Evolutionary conservation across 1,284 basidiomycete genomes (phyloP).

Genomic region (Peniophora sp.): DNA sequence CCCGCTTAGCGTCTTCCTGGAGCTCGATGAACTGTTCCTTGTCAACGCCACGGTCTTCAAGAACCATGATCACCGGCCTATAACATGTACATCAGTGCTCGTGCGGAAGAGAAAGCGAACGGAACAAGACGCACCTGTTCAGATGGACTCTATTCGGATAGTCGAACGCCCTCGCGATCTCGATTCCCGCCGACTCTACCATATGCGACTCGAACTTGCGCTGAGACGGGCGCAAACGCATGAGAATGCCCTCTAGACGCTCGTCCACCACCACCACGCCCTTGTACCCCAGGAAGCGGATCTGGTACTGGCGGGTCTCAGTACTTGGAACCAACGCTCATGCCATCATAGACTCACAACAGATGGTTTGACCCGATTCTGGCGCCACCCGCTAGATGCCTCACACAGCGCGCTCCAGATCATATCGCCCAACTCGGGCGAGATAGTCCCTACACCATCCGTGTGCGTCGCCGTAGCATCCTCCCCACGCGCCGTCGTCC

Average conservation of each 20-base stretch:
- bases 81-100: background rate
- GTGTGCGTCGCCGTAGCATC: constrained; percentile 33
- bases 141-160: constrained; percentile 47
- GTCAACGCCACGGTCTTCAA: constrained; percentile 38
- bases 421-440: constrained; percentile 38
- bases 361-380: constrained; percentile 34
- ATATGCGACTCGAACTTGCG: constrained; percentile 55
- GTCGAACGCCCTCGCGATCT: constrained; percentile 56
- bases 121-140: constrained; percentile 38
- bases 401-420: constrained; percentile 48
- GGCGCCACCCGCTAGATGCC: constrained; percentile 20
- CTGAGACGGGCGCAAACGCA: constrained; percentile 67
- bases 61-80: constrained; percentile 12
- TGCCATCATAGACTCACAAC: constrained; percentile 33
- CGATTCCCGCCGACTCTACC: constrained; percentile 42
- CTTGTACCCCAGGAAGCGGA: constrained; percentile 69
- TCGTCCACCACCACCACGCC: constrained; percentile 65
- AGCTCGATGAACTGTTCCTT: constrained; percentile 42
- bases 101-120: background rate
- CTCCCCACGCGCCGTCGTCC: background rate
- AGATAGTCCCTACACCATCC: constrained; percentile 72
- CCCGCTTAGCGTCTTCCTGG: constrained; percentile 41
- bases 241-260: constrained; percentile 40
- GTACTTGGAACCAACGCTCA: constrained; percentile 4
- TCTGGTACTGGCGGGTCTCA: constrained; percentile 43